phyloP scores from a whole-genome alignment of 352 stramenopile species.

The Elongisporangium undulatum region DNA sequence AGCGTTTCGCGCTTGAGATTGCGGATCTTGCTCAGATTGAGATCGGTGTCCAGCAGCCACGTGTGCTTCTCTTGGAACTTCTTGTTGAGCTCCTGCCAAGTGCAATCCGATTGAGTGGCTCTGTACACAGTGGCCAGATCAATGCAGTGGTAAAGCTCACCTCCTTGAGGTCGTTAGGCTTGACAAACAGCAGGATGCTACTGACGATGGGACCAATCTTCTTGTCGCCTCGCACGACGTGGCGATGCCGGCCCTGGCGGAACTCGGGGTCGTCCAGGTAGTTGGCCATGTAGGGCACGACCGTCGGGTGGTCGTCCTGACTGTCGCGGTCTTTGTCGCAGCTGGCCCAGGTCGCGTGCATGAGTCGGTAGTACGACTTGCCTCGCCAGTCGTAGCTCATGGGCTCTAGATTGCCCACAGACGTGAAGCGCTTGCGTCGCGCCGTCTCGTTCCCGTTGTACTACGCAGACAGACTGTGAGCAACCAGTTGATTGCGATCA shows the following conservation, averaged over 20 bases:
- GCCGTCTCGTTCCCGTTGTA: constrained; percentile 79
- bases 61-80: constrained; percentile 95
- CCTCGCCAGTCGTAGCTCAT: constrained; percentile 80
- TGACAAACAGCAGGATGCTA: constrained; percentile 94
- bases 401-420: constrained; percentile 43
- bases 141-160: constrained; percentile 15
- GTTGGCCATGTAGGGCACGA: constrained; percentile 58
- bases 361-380: constrained; percentile 82
- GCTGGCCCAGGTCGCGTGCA: constrained; percentile 71
- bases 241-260: constrained; percentile 72
- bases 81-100: constrained; percentile 88
- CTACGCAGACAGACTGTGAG: constrained; percentile 14
- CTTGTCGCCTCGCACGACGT: constrained; percentile 82
- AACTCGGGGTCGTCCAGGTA: constrained; percentile 85
- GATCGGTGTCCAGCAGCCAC: constrained; percentile 79
- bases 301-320: constrained; percentile 64
- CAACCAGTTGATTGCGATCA: constrained; percentile 1
- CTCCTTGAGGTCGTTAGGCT: constrained; percentile 93
- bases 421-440: constrained; percentile 53
- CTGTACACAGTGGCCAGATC: no score
- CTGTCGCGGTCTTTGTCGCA: constrained; percentile 72
- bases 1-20: constrained; percentile 92
- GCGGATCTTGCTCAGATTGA: constrained; percentile 96
- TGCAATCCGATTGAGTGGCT: background rate
- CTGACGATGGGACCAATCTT: constrained; percentile 91